Evolutionary conservation across 495 filamentous ascomycete species (phyloP).

Genomic region (Terfezia boudieri): DNA sequence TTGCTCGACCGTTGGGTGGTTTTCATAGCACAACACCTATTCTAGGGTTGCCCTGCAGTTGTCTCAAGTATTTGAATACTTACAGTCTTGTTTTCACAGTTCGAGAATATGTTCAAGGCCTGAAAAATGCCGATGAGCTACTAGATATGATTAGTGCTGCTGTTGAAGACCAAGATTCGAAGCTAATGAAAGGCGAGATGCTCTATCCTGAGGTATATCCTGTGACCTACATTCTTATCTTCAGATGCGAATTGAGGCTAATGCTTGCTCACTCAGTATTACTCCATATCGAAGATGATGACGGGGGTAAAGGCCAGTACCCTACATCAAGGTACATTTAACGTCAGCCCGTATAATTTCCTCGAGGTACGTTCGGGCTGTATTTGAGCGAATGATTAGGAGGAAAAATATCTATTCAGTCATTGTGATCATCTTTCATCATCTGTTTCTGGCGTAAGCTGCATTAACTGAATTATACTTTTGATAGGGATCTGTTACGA

Average conservation of each 20-base stretch:
- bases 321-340: slow-evolving; percentile 83
- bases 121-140: slow-evolving; percentile 62
- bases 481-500: slow-evolving; percentile 48
- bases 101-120: slow-evolving; percentile 53
- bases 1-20: no score
- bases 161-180: slow-evolving; percentile 41
- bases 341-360: slow-evolving; percentile 94
- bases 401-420: not conserved
- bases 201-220: slow-evolving; percentile 37
- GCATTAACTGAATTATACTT: not conserved
- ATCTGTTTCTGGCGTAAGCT: not conserved
- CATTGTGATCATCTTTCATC: no score
- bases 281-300: slow-evolving; percentile 77
- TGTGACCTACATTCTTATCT: slow-evolving; percentile 3
- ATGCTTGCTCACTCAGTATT: slow-evolving; percentile 33
- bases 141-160: slow-evolving; percentile 86
- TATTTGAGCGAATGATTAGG: not conserved
- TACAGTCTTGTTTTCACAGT: slow-evolving; percentile 22
- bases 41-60: no score
- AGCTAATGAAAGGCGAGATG: slow-evolving; percentile 36
- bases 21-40: slow-evolving; percentile 16
- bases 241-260: slow-evolving; percentile 10
- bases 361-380: slow-evolving; percentile 29
- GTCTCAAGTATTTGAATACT: not conserved
- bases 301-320: slow-evolving; percentile 70